Conservation (phyloP, 768 basidiomycete species). For the Pisolithus microcarpus region DNA sequence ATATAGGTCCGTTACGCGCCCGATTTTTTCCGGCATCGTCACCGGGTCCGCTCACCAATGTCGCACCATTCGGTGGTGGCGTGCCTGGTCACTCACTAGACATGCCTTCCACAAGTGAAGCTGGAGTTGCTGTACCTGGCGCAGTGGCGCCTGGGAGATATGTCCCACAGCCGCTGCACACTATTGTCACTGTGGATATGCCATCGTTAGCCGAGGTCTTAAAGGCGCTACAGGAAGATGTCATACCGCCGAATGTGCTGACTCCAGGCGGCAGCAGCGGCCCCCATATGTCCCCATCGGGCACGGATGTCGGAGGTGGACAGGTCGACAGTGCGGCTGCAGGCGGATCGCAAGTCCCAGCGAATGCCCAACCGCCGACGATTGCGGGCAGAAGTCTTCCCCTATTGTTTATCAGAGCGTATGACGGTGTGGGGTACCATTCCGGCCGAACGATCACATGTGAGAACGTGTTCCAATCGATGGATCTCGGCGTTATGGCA, state of each 20-base stretch:
- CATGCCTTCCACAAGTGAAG: constrained; percentile 20
- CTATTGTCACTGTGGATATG: constrained; percentile 81
- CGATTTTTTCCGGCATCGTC: constrained; percentile 70
- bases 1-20: constrained; percentile 76
- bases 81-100: constrained; percentile 33
- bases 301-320: constrained; percentile 22
- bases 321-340: constrained; percentile 21
- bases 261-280: constrained; percentile 31
- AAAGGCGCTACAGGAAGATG: constrained; percentile 71
- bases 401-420: constrained; percentile 71
- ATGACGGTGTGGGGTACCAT: constrained; percentile 84
- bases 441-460: constrained; percentile 79
- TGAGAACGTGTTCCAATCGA: constrained; percentile 68
- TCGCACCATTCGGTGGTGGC: constrained; percentile 52
- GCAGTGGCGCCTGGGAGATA: constrained; percentile 41
- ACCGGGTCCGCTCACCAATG: constrained; percentile 58
- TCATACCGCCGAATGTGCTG: constrained; percentile 35
- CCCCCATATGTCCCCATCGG: constrained; percentile 27
- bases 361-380: constrained; percentile 35
- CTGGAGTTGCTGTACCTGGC: constrained; percentile 10
- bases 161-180: constrained; percentile 52
- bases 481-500: constrained; percentile 52
- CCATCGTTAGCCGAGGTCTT: constrained; percentile 70
- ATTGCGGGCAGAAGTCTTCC: constrained; percentile 68
- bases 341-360: constrained; percentile 15